Evolutionary conservation across 2,329 filamentous ascomycete genomes (phyloP).

Genomic region (Trichoderma brevicompactum): DNA sequence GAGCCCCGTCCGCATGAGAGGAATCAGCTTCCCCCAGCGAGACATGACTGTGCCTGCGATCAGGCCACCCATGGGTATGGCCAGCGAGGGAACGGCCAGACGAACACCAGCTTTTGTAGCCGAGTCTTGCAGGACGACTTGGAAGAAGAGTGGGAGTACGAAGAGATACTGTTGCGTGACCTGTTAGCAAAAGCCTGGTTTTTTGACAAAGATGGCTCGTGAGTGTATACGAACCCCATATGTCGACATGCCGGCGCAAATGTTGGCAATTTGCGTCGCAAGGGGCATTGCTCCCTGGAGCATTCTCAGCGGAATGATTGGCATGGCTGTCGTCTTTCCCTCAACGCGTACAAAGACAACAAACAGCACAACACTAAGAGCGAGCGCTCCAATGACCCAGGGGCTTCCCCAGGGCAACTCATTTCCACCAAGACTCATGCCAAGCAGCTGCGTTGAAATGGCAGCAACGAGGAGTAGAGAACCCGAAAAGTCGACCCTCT

Average conservation of each 20-base stretch:
- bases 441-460: constrained; percentile 61
- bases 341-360: constrained; percentile 54
- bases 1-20: constrained; percentile 56
- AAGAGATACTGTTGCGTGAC: constrained; percentile 59
- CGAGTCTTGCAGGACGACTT: constrained; percentile 66
- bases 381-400: constrained; percentile 51
- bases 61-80: constrained; percentile 60
- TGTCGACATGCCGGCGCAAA: constrained; percentile 63
- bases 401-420: constrained; percentile 57
- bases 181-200: constrained; percentile 22
- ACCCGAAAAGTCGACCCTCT: constrained; percentile 61
- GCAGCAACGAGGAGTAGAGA: constrained; percentile 61
- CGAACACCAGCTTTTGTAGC: constrained; percentile 67
- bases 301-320: constrained; percentile 61
- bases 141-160: constrained; percentile 72
- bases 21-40: constrained; percentile 56
- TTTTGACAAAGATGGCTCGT: background rate
- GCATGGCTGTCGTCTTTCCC: constrained; percentile 53
- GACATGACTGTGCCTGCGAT: constrained; percentile 63
- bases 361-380: constrained; percentile 50
- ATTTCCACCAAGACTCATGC: constrained; percentile 60
- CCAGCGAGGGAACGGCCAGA: constrained; percentile 66
- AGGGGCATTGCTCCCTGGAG: constrained; percentile 59
- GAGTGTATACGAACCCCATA: constrained; percentile 57
- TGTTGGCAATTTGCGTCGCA: constrained; percentile 61